These are phyloP conservation scores for Aspergillus bridgeri DNA, from an alignment of 495 filamentous ascomycete species.

Conservation along the genomic window DNA sequence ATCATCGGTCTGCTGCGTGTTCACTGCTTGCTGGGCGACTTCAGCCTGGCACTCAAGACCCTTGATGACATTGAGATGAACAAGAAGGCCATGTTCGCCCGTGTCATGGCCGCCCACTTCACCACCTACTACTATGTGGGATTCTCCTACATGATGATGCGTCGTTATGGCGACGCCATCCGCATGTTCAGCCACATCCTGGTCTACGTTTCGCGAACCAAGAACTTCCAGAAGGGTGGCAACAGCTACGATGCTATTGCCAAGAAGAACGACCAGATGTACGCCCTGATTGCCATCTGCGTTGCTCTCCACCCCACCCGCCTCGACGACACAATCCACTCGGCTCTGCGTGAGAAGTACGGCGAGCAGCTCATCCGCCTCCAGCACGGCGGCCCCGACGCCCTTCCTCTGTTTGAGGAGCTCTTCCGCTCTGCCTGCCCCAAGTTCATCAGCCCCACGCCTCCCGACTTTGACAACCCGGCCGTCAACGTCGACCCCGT, in stretches of 20 bases:
- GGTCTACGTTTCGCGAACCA: constrained; percentile 96
- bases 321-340: constrained; percentile 98
- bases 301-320: constrained; percentile 95
- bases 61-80: constrained; percentile 99
- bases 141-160: constrained; percentile 99
- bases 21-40: constrained; percentile 95
- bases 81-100: constrained; percentile 99
- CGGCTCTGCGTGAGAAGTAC: constrained; percentile 95
- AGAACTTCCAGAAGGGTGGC: constrained; percentile 98
- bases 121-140: constrained; percentile 99
- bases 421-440: constrained; percentile 93
- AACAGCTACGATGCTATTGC: constrained; percentile 95
- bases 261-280: constrained; percentile 99
- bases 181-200: constrained; percentile 99
- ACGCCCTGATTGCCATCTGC: constrained; percentile 96
- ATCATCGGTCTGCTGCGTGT: constrained; percentile 96
- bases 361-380: constrained; percentile 93
- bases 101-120: constrained; percentile 99
- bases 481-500: constrained; percentile 92
- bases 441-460: constrained; percentile 98
- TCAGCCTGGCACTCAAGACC: constrained; percentile 96
- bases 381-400: constrained; percentile 91
- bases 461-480: constrained; percentile 94
- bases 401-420: constrained; percentile 94
- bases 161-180: constrained; percentile 96